A percentile compares a stretch with the other conserved stretches of the same genome.
Evolutionary conservation across 2,329 filamentous ascomycete genomes (phyloP).

Genomic region (Conoideocrella luteorostrata): DNA sequence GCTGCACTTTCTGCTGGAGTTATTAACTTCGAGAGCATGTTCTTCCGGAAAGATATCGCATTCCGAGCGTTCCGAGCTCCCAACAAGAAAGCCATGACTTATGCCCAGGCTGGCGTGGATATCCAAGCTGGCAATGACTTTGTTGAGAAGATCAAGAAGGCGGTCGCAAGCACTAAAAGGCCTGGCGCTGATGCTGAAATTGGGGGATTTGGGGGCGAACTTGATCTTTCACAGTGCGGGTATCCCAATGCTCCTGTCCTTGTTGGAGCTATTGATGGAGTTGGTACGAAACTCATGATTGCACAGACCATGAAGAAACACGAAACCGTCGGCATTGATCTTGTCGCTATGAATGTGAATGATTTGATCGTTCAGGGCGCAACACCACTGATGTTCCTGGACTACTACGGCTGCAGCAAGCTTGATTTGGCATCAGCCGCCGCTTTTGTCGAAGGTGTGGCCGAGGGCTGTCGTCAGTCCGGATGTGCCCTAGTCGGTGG

Average conservation of each 20-base stretch:
- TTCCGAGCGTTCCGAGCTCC: conserved; percentile 58
- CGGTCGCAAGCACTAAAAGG: conserved; percentile 77
- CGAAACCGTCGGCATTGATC: conserved; percentile 89
- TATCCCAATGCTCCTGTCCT: conserved; percentile 71
- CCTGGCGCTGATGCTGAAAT: conserved; percentile 89
- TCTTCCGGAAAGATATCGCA: conserved; percentile 89
- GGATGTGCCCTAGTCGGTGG: conserved; percentile 91
- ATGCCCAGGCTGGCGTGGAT: conserved; percentile 87
- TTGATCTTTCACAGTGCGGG: conserved; percentile 59
- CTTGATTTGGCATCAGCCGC: conserved; percentile 72
- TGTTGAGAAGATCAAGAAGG: conserved; percentile 84
- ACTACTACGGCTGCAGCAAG: conserved; percentile 93
- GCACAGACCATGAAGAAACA: conserved; percentile 86
- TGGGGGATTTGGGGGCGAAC: conserved; percentile 80
- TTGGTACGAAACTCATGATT: conserved; percentile 95
- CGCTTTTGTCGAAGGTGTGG: conserved; percentile 86
- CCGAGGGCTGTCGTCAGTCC: conserved; percentile 75
- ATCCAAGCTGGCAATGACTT: conserved; percentile 93
- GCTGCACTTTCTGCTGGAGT: conserved; percentile 59
- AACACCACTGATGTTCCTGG: conserved; percentile 90
- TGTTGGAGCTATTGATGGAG: conserved; percentile 92
- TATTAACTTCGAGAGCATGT: conserved; percentile 83
- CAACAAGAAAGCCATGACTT: conserved; percentile 62
- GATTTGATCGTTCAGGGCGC: conserved; percentile 95
- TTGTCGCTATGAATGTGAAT: conserved; percentile 99